A percentile compares a stretch with the other conserved stretches of the same genome.
Evolutionary conservation across 306 rosid genomes (phyloP).

Genomic region (Astragalus glycyphyllos): DNA sequence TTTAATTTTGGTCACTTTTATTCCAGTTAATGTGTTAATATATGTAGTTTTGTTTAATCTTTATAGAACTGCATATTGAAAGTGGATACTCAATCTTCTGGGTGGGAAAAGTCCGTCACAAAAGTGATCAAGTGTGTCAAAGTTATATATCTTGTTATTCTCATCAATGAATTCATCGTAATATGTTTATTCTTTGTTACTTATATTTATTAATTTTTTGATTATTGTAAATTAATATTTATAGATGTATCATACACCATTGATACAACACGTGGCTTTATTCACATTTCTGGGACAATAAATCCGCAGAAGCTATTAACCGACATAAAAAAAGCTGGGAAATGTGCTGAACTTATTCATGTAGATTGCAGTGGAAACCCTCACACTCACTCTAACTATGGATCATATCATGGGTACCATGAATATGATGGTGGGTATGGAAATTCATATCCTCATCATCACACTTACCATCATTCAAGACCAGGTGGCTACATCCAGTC

Average conservation of each 20-base stretch:
- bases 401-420: background rate
- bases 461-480: background rate
- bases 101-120: conserved; percentile 36
- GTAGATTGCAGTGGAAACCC: background rate
- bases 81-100: conserved; percentile 36
- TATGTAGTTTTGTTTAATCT: background rate
- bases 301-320: conserved; percentile 34
- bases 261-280: conserved; percentile 18
- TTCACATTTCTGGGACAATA: conserved; percentile 32
- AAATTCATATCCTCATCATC: background rate
- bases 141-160: background rate
- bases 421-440: background rate
- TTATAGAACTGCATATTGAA: conserved; percentile 34
- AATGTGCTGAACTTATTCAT: conserved; percentile 15
- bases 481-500: background rate
- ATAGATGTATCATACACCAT: conserved; percentile 44
- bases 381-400: background rate
- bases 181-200: background rate
- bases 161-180: background rate
- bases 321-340: conserved; percentile 3
- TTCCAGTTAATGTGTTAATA: no score
- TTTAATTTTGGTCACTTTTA: no score
- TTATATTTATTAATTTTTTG: no score
- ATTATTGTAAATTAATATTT: background rate
- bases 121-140: conserved; percentile 38